Base-by-base conservation (phyloP, 2,329 filamentous ascomycete genomes). In the Aspergillus vadensis region DNA sequence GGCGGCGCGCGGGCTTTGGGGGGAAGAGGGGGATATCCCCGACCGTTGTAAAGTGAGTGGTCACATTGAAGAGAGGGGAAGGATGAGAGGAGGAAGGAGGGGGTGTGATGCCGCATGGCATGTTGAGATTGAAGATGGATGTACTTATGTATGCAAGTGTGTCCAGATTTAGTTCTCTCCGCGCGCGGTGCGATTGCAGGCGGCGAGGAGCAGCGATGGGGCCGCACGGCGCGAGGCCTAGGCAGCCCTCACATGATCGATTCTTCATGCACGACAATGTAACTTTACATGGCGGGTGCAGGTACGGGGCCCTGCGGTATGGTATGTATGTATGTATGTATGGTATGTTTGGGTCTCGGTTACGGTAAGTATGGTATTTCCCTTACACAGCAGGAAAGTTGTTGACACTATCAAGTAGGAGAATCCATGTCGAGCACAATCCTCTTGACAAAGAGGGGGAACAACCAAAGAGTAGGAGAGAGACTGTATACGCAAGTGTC, bases 231-330 rank as follows among this genome's bases (percentile, higher is more conserved):
- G 58, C 43, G 6, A 56, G 59, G 56, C 30, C 55, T 55, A 61
- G 47, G 41, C 32, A 52, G 55, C 53, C 32, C 64, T 71, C 72
- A 74, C 72, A 74, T 74, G 72, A 74, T 71, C 65, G 44, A 64
- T 63, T 72, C 70, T 74, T 72, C 72, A 74, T 74, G 72, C 70
- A 72, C 65, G 70, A 73, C 69, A 71, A 65, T 54, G 53, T 59
- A 63, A 57, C 65, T 61, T 36, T 61, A 64, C 60, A 62, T 64
- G 58, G 60, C 47, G 39, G 55, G 30, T 55, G 59, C 53, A 57
- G 61, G 59, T 55, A 61, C 39, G 17, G 39, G 44, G 12, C 21
- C 21, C 12, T 49, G 23, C 10, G 23, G 47, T 50, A 30, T 49
- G n/a, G 47, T 50, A 5, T 32, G 44, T 15, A n/a, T 27, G 8